phyloP scores from a whole-genome alignment of 2,329 filamentous ascomycete species.

The Cercospora brassicicola region DNA sequence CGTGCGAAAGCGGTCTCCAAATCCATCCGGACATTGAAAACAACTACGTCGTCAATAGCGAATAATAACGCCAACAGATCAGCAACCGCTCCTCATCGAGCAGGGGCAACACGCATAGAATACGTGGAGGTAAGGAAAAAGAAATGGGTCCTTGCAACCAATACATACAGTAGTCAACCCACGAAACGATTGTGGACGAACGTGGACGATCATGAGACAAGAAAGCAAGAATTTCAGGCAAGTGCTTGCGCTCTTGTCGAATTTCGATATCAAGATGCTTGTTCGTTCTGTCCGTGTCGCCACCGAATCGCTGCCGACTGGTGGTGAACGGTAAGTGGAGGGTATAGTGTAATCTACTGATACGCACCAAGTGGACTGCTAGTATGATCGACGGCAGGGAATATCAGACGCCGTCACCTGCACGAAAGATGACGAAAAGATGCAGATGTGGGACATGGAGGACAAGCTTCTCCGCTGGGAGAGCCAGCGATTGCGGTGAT shows the following conservation, averaged over 20 bases:
- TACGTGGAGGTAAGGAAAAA: background rate
- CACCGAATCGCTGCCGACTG: background rate
- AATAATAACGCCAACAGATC: background rate
- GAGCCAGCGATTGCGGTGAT: background rate
- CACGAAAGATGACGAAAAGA: constrained; percentile 11
- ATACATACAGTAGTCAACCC: background rate
- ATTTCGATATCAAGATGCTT: constrained; percentile 5
- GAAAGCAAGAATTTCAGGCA: background rate
- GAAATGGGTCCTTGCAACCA: background rate
- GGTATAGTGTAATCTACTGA: background rate
- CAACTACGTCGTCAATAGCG: background rate
- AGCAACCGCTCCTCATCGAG: background rate
- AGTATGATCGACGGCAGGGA: constrained; percentile 13
- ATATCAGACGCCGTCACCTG: background rate
- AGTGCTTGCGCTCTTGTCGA: background rate
- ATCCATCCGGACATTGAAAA: background rate
- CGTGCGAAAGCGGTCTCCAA: background rate
- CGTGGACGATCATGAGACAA: background rate
- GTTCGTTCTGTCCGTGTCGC: background rate
- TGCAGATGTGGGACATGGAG: background rate
- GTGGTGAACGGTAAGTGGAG: constrained; percentile 5
- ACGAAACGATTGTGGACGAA: background rate
- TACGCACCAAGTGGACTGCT: constrained; percentile 7
- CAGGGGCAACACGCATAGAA: background rate
- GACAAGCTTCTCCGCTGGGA: constrained; percentile 5